Percentiles rank a stretch among this genome's conserved stretches.
Evolutionary conservation across 495 filamentous ascomycete species (phyloP).

Genomic region (Peziza echinospora): DNA sequence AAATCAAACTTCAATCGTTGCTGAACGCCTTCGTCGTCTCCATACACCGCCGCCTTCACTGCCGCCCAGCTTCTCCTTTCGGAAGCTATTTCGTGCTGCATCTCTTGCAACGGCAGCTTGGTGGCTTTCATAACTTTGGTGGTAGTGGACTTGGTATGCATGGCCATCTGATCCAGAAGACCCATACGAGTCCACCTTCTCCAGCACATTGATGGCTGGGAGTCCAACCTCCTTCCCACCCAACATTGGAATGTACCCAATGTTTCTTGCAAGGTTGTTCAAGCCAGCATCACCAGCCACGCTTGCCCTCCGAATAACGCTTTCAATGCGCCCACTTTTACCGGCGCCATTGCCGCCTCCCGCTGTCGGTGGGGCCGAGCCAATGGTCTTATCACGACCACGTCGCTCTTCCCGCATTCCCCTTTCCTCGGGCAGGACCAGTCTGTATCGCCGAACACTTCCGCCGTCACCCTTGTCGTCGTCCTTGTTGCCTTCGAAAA

Average conservation of each 20-base stretch:
- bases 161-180: background rate
- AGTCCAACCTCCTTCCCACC: no score
- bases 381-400: background rate
- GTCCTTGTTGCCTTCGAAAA: slow-evolving; percentile 12
- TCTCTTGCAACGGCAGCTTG: no score
- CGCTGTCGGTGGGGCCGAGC: background rate
- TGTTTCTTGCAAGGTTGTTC: no score
- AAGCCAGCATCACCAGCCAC: background rate
- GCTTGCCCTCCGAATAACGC: background rate
- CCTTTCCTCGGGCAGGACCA: slow-evolving; percentile 9
- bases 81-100: no score
- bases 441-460: slow-evolving; percentile 12
- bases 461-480: slow-evolving; percentile 10
- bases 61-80: no score
- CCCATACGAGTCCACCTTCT: background rate
- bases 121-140: no score
- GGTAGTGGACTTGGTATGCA: background rate
- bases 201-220: background rate
- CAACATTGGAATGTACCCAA: no score
- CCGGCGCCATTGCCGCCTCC: background rate
- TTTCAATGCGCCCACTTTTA: background rate
- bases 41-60: no score
- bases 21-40: no score
- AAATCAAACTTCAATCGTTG: no score
- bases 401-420: no score